Base-by-base conservation (phyloP, 106 monocot genomes). In the Vanilla planifolia region DNA sequence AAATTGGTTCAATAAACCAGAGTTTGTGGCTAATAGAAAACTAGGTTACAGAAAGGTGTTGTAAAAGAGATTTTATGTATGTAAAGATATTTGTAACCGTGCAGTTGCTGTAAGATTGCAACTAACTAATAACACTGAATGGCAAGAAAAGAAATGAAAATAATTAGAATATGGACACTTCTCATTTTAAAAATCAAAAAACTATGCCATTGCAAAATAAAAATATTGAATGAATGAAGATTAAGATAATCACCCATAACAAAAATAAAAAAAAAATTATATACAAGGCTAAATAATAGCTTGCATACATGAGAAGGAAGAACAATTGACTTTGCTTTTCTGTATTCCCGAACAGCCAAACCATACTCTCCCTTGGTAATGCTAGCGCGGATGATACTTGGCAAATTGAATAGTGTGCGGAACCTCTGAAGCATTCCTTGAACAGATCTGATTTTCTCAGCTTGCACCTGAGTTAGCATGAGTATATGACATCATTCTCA, bases 371-470 rank as follows among this genome's bases (percentile, higher is more conserved):
- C 98, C 58, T 92, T 98, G 33, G 71, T 79, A 6, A 98, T 92
- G 70, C 69, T 92, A 29, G 85, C 91, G 60, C 92, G 87, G 77
- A 98, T 98, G 61, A 82, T 47, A 64, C 98, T 98, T 42, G 98
- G 98, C 62, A 98, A 72, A 77, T 98, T 98, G 60, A 98, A 98
- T 22, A 98, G 60, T 33, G 91, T 98, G 28, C 98, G 78, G 51
- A 98, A 98, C 44, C 98, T 81, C 65, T 98, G 98, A 75, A 98
- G 84, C 98, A 92, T 98, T 67, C 98, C 98, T 85, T 98, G 98
- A 28, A 98, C 98, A 40, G 98, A 98, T 78, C 98, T 91, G 41
- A 98, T 98, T 65, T 98, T 98, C 68, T 98, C 98, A 67, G 98
- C 88, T 92, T 98, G 98, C 20, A 73, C 88, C 98, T 98, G 67